Conservation (phyloP, 148 eudicot species). For the Talinum fruticosum region DNA sequence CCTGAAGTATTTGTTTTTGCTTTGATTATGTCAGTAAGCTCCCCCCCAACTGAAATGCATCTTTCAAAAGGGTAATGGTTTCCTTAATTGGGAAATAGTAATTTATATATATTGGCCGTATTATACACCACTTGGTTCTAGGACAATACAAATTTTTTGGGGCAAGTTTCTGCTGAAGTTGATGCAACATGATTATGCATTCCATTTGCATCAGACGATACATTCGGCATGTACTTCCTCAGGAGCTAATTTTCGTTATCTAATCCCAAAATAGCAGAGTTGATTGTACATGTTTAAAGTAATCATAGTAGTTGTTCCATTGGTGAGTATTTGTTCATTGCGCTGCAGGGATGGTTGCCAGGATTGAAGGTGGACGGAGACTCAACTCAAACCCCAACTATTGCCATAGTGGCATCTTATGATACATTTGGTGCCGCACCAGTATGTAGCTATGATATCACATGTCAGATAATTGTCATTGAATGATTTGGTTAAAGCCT, state of each 20-base stretch:
- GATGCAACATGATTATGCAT: not conserved
- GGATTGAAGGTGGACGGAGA: slow-evolving; percentile 93
- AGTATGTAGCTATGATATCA: slow-evolving; percentile 41
- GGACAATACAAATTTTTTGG: not conserved
- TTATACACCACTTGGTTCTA: not conserved
- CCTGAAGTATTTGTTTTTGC: too few species aligned
- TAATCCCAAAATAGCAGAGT: not conserved
- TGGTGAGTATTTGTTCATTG: slow-evolving; percentile 24
- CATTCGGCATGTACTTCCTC: not conserved
- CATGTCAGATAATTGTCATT: slow-evolving; percentile 6
- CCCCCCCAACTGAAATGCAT: too few species aligned
- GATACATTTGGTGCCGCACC: slow-evolving; percentile 99
- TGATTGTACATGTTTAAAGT: not conserved
- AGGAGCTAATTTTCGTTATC: not conserved
- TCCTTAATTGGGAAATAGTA: too few species aligned
- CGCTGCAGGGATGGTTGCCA: slow-evolving; percentile 93
- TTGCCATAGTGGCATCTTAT: slow-evolving; percentile 96
- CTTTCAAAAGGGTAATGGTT: too few species aligned
- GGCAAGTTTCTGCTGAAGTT: not conserved
- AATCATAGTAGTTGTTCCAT: slow-evolving; percentile 13
- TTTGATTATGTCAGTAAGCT: too few species aligned
- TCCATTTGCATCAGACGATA: not conserved
- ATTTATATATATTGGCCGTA: too few species aligned
- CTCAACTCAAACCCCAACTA: slow-evolving; percentile 84
- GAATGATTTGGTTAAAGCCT: slow-evolving; percentile 7